phyloP scores from a whole-genome alignment of 2,329 filamentous ascomycete species.

The Fusarium agapanthi region DNA sequence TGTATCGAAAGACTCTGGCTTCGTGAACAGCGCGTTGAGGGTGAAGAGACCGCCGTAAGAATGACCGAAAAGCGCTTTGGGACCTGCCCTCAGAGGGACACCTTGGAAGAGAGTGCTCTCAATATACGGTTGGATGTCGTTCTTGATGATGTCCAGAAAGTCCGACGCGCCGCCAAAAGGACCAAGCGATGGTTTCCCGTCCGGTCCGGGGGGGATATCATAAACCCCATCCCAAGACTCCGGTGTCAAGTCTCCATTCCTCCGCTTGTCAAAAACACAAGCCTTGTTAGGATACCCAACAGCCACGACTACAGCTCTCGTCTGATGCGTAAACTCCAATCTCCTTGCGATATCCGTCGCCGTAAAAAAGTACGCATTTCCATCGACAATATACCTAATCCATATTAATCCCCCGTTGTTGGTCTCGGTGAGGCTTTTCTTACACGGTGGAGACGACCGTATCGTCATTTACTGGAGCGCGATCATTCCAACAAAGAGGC shows the following conservation, averaged over 20 bases:
- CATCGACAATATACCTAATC: slow-evolving; percentile 46
- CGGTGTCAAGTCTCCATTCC: slow-evolving; percentile 44
- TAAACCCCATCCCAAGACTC: slow-evolving; percentile 30
- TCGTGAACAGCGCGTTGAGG: slow-evolving; percentile 54
- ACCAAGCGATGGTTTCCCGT: slow-evolving; percentile 33
- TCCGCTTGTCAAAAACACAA: slow-evolving; percentile 41
- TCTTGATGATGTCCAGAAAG: slow-evolving; percentile 54
- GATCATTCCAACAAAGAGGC: slow-evolving; percentile 41
- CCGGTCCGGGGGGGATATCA: slow-evolving; percentile 22
- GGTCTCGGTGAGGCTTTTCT: slow-evolving; percentile 9
- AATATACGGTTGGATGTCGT: slow-evolving; percentile 47
- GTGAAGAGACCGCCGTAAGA: slow-evolving; percentile 59
- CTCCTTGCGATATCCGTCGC: slow-evolving; percentile 43
- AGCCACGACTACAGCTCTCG: slow-evolving; percentile 44
- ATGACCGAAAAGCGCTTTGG: slow-evolving; percentile 58
- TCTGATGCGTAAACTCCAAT: slow-evolving; percentile 37
- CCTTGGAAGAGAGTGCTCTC: slow-evolving; percentile 35
- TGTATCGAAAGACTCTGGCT: slow-evolving; percentile 52
- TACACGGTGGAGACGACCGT: slow-evolving; percentile 39
- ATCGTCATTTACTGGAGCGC: slow-evolving; percentile 22
- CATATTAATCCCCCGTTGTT: background rate
- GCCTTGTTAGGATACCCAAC: slow-evolving; percentile 44
- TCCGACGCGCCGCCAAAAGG: slow-evolving; percentile 53
- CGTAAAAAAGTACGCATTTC: slow-evolving; percentile 48
- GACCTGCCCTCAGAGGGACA: slow-evolving; percentile 43